Percentiles rank a stretch among this genome's conserved stretches.
Conservation (phyloP, 2,329 filamentous ascomycete species). For the Paecilomyces variotii region DNA sequence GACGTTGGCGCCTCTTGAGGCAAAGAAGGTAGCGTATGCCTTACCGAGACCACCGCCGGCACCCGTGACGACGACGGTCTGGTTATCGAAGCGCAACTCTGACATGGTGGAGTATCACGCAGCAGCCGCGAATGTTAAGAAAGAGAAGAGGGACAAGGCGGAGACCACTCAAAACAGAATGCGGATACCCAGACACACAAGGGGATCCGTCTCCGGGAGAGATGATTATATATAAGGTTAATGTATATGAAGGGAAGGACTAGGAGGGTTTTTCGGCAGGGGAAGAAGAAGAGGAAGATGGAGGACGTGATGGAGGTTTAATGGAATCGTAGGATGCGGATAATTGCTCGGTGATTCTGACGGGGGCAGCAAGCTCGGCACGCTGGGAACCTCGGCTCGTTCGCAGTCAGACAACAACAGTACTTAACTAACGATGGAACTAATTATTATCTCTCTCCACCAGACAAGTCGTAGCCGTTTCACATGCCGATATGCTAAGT, state of each 20-base stretch:
- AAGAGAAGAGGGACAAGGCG: neutral
- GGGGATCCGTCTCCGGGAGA: neutral
- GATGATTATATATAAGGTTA: constrained; percentile 3
- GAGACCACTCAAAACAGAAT: constrained; percentile 1
- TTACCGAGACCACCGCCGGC: constrained; percentile 75
- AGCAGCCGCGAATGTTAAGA: neutral
- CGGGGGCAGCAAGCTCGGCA: constrained; percentile 20
- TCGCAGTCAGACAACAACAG: constrained; percentile 1
- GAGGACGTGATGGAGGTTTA: constrained; percentile 13
- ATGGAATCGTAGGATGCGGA: constrained; percentile 7
- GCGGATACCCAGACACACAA: neutral
- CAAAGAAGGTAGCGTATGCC: constrained; percentile 84
- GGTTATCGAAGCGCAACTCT: constrained; percentile 75
- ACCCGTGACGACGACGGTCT: constrained; percentile 82
- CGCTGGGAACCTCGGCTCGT: constrained; percentile 28
- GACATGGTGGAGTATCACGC: constrained; percentile 40
- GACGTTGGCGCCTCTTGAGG: constrained; percentile 80
- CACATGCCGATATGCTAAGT: neutral
- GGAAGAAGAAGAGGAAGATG: neutral
- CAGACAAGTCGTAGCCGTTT: neutral
- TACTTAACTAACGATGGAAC: too few species aligned
- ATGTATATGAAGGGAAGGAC: constrained; percentile 8
- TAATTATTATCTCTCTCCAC: neutral
- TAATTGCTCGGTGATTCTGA: constrained; percentile 10
- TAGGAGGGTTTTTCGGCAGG: constrained; percentile 12